phyloP scores from a whole-genome alignment of 805 yeast genomes.

The Kazachstania viticola region DNA sequence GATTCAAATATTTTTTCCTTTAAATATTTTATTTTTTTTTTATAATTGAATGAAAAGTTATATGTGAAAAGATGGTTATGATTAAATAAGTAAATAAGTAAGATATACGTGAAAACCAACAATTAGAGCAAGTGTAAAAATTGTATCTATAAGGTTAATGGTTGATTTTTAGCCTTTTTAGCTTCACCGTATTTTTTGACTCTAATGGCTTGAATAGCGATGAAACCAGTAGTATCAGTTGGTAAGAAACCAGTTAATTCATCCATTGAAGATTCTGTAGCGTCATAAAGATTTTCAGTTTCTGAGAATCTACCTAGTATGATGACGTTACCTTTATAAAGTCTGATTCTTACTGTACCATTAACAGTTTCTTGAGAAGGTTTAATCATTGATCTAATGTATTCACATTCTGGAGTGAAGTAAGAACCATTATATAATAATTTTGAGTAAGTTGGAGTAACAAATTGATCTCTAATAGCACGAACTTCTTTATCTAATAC shows the following conservation, averaged over 20 bases:
- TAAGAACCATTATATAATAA: constrained; percentile 94
- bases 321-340: constrained; percentile 79
- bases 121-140: neutral
- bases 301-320: constrained; percentile 90
- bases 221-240: constrained; percentile 93
- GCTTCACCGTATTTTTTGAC: constrained; percentile 96
- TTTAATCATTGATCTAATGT: constrained; percentile 81
- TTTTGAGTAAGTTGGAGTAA: constrained; percentile 83
- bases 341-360: constrained; percentile 88
- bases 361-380: constrained; percentile 94
- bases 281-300: constrained; percentile 94
- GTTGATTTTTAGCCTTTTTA: constrained; percentile 67
- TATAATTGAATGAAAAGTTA: no score
- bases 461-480: constrained; percentile 91
- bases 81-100: no score
- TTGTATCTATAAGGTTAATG: constrained; percentile 25
- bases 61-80: no score
- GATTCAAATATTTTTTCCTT: no score
- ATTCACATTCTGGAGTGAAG: constrained; percentile 97
- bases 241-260: constrained; percentile 97
- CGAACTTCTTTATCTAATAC: constrained; percentile 96
- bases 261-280: constrained; percentile 98
- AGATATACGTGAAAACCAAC: no score
- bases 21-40: no score
- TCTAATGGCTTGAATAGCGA: constrained; percentile 96